Conservation (phyloP, 371 early-diverging fungal species). For the Capniomyces stellatus region DNA sequence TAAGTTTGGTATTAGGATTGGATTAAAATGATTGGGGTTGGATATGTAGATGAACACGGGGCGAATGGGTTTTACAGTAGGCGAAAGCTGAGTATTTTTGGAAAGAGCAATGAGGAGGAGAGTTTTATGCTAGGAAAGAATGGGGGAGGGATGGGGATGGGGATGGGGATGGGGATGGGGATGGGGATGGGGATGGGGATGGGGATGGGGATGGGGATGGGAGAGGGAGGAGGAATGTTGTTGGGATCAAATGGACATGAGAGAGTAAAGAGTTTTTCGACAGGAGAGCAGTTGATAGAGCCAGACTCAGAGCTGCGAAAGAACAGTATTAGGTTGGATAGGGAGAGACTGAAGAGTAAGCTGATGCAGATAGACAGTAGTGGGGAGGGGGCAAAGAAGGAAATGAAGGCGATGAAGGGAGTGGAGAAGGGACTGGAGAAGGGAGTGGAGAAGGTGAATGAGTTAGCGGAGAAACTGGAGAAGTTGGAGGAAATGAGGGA, state of each 20-base stretch:
- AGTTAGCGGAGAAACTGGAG: not conserved
- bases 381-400: not conserved
- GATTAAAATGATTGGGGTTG: not conserved
- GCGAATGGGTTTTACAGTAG: not conserved
- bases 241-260: too few relatives aligned
- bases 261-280: not conserved
- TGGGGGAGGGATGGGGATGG: not conserved
- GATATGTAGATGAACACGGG: too few relatives aligned
- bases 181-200: not conserved
- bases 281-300: not conserved
- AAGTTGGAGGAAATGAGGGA: not conserved
- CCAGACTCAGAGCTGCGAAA: not conserved
- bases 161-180: not conserved
- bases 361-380: not conserved
- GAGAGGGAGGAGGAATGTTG: too few relatives aligned
- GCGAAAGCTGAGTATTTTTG: not conserved
- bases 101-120: not conserved
- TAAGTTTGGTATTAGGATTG: not conserved
- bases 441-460: constrained; percentile 24
- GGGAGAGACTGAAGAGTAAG: not conserved
- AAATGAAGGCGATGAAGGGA: too few relatives aligned
- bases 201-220: too few relatives aligned
- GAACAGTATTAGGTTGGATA: not conserved
- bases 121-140: not conserved
- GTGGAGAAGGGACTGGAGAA: not conserved